These are phyloP conservation scores for Logfia minima DNA, from an alignment of 129 eudicot genomes.

Conservation along the genomic window DNA sequence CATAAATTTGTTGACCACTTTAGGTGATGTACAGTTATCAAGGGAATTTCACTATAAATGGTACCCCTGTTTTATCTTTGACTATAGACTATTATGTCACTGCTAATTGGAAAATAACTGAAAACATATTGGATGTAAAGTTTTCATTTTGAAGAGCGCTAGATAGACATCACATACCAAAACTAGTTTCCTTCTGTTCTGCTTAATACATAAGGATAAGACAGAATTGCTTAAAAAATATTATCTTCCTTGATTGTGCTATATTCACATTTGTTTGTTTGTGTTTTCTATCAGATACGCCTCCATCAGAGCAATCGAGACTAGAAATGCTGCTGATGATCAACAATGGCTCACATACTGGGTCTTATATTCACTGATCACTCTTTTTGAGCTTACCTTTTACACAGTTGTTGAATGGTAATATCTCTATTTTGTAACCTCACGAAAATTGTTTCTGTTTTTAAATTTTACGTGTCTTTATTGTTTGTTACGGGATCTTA, in stretches of 20 bases:
- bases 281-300: conserved; percentile 53
- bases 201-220: neutral
- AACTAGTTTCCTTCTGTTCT: neutral
- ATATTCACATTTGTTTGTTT: neutral
- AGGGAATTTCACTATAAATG: neutral
- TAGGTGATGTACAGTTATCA: neutral
- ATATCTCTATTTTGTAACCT: neutral
- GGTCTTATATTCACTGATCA: conserved; percentile 88
- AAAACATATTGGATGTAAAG: neutral
- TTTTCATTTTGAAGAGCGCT: neutral
- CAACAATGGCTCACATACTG: conserved; percentile 99
- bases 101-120: neutral
- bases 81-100: neutral
- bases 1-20: neutral
- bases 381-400: conserved; percentile 92
- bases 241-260: neutral
- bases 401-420: conserved; percentile 79
- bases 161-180: neutral
- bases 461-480: neutral
- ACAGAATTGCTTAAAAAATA: neutral
- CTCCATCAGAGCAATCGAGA: conserved; percentile 89
- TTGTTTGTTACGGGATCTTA: neutral
- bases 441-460: neutral
- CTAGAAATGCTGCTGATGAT: conserved; percentile 70
- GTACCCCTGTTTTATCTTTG: neutral